Conservation (phyloP, 345 rosid species). For the Balakata baccata region DNA sequence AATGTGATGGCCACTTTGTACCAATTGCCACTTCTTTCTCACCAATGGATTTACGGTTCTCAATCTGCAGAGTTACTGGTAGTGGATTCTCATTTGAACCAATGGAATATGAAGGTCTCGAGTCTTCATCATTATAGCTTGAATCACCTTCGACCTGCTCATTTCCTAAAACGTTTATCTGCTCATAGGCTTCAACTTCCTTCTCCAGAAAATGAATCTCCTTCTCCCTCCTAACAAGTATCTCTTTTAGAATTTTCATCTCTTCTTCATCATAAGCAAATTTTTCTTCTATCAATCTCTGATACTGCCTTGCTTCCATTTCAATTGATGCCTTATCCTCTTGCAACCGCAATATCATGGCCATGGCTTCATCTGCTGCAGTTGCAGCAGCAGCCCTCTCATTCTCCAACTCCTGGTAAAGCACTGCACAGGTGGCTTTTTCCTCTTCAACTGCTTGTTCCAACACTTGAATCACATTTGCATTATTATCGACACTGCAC, state of each 20-base stretch:
- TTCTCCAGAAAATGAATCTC: constrained; percentile 33
- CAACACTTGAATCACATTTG: constrained; percentile 15
- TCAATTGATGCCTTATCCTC: constrained; percentile 30
- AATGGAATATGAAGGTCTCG: constrained; percentile 14
- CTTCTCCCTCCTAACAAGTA: constrained; percentile 28
- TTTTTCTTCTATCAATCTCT: constrained; percentile 30
- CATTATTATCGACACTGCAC: constrained; percentile 7
- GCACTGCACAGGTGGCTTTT: constrained; percentile 18
- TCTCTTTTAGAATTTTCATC: constrained; percentile 33
- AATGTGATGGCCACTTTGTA: constrained; percentile 13
- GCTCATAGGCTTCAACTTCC: constrained; percentile 25
- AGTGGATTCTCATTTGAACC: constrained; percentile 24
- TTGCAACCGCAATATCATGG: constrained; percentile 36
- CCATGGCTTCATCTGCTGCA: constrained; percentile 37
- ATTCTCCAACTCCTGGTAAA: constrained; percentile 30
- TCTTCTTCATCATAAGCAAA: constrained; percentile 32
- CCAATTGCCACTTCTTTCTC: constrained; percentile 13
- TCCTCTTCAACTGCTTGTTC: constrained; percentile 20
- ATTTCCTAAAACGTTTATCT: constrained; percentile 11
- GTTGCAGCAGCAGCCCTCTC: constrained; percentile 38
- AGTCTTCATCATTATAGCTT: constrained; percentile 13
- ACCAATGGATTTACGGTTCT: constrained; percentile 11
- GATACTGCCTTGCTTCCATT: constrained; percentile 36
- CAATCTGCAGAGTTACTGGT: constrained; percentile 11
- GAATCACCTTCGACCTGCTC: constrained; percentile 9